Conservation (phyloP, 2,329 filamentous ascomycete species). For the Aureobasidium sp. region DNA sequence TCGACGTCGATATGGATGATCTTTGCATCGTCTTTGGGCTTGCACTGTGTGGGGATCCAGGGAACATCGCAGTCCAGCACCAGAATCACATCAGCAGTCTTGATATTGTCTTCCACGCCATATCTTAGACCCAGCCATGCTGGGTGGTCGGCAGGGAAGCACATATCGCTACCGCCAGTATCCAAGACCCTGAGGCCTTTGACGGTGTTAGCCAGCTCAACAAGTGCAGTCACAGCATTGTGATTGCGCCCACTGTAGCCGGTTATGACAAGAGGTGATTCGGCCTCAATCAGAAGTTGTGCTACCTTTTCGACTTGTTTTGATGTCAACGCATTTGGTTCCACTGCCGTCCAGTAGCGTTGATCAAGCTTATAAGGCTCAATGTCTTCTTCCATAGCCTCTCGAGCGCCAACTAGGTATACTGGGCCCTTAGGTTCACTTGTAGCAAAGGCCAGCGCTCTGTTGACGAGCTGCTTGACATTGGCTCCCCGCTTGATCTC, state of each 20-base stretch:
- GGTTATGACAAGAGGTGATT: slow-evolving; percentile 62
- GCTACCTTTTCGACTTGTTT: slow-evolving; percentile 54
- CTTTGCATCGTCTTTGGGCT: slow-evolving; percentile 49
- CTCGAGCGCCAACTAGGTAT: slow-evolving; percentile 69
- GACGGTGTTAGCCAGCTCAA: slow-evolving; percentile 60
- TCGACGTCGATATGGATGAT: slow-evolving; percentile 62
- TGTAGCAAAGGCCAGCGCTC: slow-evolving; percentile 73
- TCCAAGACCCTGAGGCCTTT: slow-evolving; percentile 66
- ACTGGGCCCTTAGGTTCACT: slow-evolving; percentile 73
- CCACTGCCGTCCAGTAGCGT: slow-evolving; percentile 62
- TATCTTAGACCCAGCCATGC: slow-evolving; percentile 58
- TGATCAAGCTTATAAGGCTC: slow-evolving; percentile 63
- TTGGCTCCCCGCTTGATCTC: slow-evolving; percentile 82
- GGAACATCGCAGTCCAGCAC: slow-evolving; percentile 87
- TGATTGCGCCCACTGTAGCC: slow-evolving; percentile 68
- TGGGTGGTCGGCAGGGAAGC: slow-evolving; percentile 64
- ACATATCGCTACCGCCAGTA: slow-evolving; percentile 73
- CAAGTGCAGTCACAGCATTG: slow-evolving; percentile 52
- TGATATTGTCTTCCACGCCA: slow-evolving; percentile 66
- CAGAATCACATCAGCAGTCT: slow-evolving; percentile 73
- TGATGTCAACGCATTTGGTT: slow-evolving; percentile 55
- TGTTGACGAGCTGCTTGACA: slow-evolving; percentile 82
- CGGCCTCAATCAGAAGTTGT: slow-evolving; percentile 55
- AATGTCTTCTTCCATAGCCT: slow-evolving; percentile 82
- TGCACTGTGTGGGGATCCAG: slow-evolving; percentile 77